phyloP scores from a whole-genome alignment of 176 grass and related monocot species.

The barley (Hordeum vulgare) region DNA sequence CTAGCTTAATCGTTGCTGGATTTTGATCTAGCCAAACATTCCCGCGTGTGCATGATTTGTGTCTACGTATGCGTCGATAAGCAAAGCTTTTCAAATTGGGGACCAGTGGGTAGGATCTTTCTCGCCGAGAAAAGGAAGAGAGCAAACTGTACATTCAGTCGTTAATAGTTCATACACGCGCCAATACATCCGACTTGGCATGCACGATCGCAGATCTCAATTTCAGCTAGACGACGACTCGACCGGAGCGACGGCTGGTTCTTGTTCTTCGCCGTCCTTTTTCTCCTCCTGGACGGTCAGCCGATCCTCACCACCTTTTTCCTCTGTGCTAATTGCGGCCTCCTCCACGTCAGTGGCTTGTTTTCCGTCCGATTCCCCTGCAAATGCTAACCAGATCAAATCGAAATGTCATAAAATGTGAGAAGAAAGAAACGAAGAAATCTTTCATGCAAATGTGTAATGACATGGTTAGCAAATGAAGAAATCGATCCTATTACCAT shows the following conservation, averaged over 20 bases:
- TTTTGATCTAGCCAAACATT: not conserved
- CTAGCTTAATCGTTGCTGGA: not conserved
- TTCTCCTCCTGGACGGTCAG: slow-evolving; percentile 5
- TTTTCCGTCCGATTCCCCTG: slow-evolving; percentile 42
- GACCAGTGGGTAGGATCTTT: not conserved
- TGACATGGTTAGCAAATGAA: not conserved
- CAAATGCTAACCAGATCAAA: not conserved
- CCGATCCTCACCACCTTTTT: not conserved
- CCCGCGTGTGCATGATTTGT: not conserved
- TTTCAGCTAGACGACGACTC: slow-evolving; percentile 18
- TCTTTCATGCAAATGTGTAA: not conserved
- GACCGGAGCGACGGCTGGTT: not conserved
- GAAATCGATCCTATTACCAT: slow-evolving; percentile 18
- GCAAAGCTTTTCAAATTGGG: not conserved
- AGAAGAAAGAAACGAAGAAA: not conserved
- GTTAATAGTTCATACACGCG: not conserved
- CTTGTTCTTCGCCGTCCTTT: not conserved
- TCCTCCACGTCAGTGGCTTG: slow-evolving; percentile 5
- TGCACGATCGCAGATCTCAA: not conserved
- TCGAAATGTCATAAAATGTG: not conserved
- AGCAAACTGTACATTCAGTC: not conserved
- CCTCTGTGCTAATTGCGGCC: not conserved
- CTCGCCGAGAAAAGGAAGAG: not conserved
- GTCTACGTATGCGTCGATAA: no score
- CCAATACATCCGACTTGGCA: slow-evolving; percentile 4